Percentiles rank a stretch among this genome's conserved stretches.
phyloP scores from a whole-genome alignment of 106 monocot genomes.

The Dendrobium huoshanense region DNA sequence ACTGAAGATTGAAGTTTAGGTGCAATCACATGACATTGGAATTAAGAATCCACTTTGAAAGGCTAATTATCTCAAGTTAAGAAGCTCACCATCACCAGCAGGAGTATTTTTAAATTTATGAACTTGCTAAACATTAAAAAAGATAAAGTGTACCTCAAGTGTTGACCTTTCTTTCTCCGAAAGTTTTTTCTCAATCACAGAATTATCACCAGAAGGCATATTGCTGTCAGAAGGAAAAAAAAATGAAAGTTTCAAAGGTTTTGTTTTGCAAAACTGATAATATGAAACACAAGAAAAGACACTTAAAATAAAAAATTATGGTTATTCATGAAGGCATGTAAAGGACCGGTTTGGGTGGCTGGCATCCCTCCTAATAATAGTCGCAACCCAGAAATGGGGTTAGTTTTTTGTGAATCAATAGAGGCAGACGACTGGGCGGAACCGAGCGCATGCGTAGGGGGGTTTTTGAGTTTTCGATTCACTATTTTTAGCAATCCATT shows the following conservation, averaged over 20 bases:
- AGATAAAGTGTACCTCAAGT: slow-evolving; percentile 44
- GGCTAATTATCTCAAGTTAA: not conserved
- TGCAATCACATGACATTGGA: not conserved
- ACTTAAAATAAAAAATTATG: not conserved
- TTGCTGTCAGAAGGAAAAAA: slow-evolving; percentile 38
- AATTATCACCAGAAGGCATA: slow-evolving; percentile 31
- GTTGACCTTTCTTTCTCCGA: slow-evolving; percentile 57
- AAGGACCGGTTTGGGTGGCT: too few relatives aligned
- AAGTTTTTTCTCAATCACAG: slow-evolving; percentile 41
- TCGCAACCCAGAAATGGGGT: too few relatives aligned
- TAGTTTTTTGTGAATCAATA: too few relatives aligned
- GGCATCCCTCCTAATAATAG: too few relatives aligned
- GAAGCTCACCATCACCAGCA: not conserved
- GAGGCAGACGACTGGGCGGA: too few relatives aligned
- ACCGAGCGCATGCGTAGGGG: too few relatives aligned
- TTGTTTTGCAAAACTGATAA: not conserved
- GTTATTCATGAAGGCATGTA: not conserved
- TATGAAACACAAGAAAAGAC: not conserved
- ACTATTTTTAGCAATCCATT: too few relatives aligned
- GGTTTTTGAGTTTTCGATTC: too few relatives aligned
- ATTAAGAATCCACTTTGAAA: not conserved
- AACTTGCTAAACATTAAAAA: not conserved
- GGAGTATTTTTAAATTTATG: not conserved
- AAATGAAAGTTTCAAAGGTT: not conserved
- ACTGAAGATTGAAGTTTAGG: not conserved